These are phyloP conservation scores for Spinacia oleracea DNA, from an alignment of 179 eudicot species.

Conservation along the genomic window DNA sequence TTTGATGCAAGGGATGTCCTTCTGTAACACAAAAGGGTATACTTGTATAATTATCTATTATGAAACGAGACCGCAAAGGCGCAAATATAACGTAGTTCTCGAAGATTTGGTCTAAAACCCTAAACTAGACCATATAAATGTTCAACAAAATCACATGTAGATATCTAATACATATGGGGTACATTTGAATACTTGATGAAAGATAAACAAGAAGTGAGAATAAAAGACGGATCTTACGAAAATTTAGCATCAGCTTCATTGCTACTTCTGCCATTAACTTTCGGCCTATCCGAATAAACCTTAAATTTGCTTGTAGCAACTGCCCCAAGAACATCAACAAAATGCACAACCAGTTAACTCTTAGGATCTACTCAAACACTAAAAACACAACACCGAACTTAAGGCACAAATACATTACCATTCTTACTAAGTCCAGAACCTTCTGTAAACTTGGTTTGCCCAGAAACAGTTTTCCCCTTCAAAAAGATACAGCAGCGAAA, in stretches of 20 bases:
- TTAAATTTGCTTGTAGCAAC: conserved; percentile 45
- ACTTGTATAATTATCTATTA: background rate
- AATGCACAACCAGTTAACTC: background rate
- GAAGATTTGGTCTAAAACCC: background rate
- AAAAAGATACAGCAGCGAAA: background rate
- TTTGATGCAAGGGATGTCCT: conserved; percentile 28
- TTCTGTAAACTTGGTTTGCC: conserved; percentile 10
- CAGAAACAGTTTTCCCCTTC: conserved; percentile 7
- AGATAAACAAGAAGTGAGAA: background rate
- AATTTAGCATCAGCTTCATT: conserved; percentile 22
- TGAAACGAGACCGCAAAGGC: background rate
- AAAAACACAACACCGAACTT: background rate
- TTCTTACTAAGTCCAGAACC: conserved; percentile 3
- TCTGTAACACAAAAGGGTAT: conserved; percentile 22
- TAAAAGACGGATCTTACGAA: conserved; percentile 32
- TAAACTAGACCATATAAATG: background rate
- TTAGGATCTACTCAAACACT: background rate
- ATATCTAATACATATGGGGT: background rate
- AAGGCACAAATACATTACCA: background rate
- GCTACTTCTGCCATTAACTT: conserved; percentile 17
- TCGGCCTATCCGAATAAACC: conserved; percentile 49
- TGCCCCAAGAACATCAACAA: conserved; percentile 27
- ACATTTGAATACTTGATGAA: background rate
- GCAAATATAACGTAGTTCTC: background rate
- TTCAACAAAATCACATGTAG: background rate